phyloP scores from a whole-genome alignment of 495 filamentous ascomycete genomes.

The Penicillium daleae region DNA sequence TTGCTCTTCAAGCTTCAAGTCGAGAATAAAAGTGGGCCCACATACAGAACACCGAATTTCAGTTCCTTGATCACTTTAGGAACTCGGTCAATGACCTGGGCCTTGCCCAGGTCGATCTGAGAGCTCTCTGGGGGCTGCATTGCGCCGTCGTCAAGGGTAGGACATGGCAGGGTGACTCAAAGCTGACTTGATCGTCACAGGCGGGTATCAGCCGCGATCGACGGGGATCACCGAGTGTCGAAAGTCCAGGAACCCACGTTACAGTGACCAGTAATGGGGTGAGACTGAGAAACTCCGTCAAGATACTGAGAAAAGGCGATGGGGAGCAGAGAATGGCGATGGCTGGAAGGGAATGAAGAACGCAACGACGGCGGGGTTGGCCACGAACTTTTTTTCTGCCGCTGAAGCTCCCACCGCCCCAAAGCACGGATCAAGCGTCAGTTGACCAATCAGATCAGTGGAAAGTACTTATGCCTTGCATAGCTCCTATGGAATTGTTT shows the following conservation, averaged over 20 bases:
- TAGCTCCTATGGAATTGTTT: background rate
- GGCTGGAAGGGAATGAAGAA: slow-evolving; percentile 20
- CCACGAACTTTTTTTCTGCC: slow-evolving; percentile 43
- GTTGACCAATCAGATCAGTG: background rate
- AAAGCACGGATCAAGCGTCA: background rate
- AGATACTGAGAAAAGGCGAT: background rate
- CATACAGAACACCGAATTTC: slow-evolving; percentile 90
- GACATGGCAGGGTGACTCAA: slow-evolving; percentile 47
- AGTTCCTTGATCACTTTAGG: slow-evolving; percentile 92
- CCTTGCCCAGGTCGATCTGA: slow-evolving; percentile 67
- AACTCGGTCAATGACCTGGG: slow-evolving; percentile 83
- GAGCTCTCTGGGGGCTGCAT: slow-evolving; percentile 55
- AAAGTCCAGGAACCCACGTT: background rate
- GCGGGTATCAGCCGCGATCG: slow-evolving; percentile 27
- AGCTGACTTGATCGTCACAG: slow-evolving; percentile 31
- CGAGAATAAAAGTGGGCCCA: slow-evolving; percentile 15
- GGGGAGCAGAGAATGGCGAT: slow-evolving; percentile 8
- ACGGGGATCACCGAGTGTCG: background rate
- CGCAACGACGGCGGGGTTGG: slow-evolving; percentile 29
- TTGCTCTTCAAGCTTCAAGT: slow-evolving; percentile 14
- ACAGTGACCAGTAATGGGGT: background rate
- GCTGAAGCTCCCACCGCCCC: slow-evolving; percentile 25
- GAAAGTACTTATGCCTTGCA: slow-evolving; percentile 1
- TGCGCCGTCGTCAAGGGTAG: slow-evolving; percentile 43
- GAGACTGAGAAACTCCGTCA: background rate